These are phyloP conservation scores for Tricholoma terreum DNA, from an alignment of 768 basidiomycete genomes.

Conservation along the genomic window DNA sequence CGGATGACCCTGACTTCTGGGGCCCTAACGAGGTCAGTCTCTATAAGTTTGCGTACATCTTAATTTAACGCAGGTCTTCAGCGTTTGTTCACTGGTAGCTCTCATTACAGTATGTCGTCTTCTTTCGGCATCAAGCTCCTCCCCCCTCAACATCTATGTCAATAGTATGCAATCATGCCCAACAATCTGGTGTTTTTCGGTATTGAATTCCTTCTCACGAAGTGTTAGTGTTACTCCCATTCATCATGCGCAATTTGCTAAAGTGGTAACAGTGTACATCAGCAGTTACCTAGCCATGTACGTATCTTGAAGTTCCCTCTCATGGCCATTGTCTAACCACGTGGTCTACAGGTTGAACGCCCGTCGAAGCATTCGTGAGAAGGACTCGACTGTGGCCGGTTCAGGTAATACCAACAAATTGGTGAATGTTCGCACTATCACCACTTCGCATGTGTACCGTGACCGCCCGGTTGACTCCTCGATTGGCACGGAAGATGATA, in stretches of 20 bases:
- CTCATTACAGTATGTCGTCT: conserved; percentile 16
- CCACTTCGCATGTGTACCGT: conserved; percentile 6
- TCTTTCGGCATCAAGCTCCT: no score
- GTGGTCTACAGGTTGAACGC: conserved; percentile 20
- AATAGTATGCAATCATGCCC: conserved; percentile 14
- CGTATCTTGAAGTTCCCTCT: background rate
- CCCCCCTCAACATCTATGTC: background rate
- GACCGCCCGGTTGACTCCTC: background rate
- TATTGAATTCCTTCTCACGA: conserved; percentile 18
- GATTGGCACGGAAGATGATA: conserved; percentile 3
- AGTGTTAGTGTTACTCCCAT: conserved; percentile 11
- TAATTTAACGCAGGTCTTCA: background rate
- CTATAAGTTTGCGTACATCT: background rate
- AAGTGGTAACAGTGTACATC: conserved; percentile 22
- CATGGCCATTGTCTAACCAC: background rate
- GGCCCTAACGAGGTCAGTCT: conserved; percentile 16
- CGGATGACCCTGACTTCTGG: conserved; percentile 21
- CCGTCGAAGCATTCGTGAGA: conserved; percentile 14
- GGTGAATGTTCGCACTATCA: conserved; percentile 15
- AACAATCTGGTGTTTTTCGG: conserved; percentile 18
- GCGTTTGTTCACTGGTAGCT: conserved; percentile 14
- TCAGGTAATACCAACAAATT: conserved; percentile 11
- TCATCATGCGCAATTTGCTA: background rate
- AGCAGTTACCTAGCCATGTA: conserved; percentile 32
- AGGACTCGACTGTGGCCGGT: conserved; percentile 2